Conservation (phyloP, 371 early-diverging fungal species). For the Mortierella sp. region DNA sequence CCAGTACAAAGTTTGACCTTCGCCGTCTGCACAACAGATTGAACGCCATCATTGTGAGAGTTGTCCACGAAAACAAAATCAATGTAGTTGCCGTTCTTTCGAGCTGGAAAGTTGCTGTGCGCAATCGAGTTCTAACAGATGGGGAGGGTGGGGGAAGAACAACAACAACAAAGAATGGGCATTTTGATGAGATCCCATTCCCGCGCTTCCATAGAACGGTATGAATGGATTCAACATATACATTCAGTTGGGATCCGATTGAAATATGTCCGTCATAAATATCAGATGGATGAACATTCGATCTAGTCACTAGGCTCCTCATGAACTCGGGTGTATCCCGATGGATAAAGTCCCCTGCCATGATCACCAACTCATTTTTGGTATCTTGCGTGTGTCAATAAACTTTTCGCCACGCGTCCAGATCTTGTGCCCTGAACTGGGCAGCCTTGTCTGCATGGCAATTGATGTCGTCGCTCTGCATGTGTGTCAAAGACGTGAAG, state of each 20-base stretch:
- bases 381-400: conserved; percentile 26
- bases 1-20: neutral
- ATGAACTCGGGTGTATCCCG: conserved; percentile 17
- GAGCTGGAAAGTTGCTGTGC: conserved; percentile 13
- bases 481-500: conserved; percentile 41
- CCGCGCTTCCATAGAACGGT: too few species aligned
- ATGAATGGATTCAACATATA: too few species aligned
- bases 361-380: conserved; percentile 31
- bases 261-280: conserved; percentile 12
- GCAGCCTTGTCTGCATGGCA: conserved; percentile 24
- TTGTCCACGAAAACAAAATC: conserved; percentile 27
- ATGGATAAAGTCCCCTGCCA: conserved; percentile 33
- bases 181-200: too few species aligned
- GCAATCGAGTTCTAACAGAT: conserved; percentile 35
- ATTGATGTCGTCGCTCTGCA: conserved; percentile 21
- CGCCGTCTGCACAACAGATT: conserved; percentile 12
- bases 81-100: conserved; percentile 16
- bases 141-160: too few species aligned
- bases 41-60: neutral
- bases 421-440: conserved; percentile 1
- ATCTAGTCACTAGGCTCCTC: neutral
- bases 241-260: conserved; percentile 15
- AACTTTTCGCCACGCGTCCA: conserved; percentile 19
- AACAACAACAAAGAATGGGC: too few species aligned
- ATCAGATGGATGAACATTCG: conserved; percentile 8